phyloP scores from a whole-genome alignment of 495 filamentous ascomycete genomes.

The Daldinia bambusicola region DNA sequence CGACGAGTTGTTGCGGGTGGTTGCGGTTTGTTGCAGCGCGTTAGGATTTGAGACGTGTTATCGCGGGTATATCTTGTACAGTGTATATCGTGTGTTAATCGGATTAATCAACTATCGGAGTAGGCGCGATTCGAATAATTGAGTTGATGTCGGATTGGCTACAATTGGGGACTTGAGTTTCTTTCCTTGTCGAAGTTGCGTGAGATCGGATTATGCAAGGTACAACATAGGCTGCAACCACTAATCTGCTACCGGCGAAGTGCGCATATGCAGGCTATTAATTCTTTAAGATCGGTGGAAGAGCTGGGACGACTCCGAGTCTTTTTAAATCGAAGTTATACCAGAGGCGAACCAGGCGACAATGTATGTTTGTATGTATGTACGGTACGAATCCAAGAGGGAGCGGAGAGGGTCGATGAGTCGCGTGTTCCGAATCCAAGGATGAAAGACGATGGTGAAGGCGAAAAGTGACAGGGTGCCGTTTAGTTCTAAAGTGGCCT shows the following conservation, averaged over 20 bases:
- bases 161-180: not conserved
- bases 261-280: slow-evolving; percentile 37
- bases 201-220: slow-evolving; percentile 48
- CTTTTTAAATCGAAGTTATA: slow-evolving; percentile 30
- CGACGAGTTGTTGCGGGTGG: slow-evolving; percentile 16
- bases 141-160: slow-evolving; percentile 36
- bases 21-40: slow-evolving; percentile 18
- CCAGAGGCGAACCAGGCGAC: slow-evolving; percentile 39
- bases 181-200: not conserved
- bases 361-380: not conserved
- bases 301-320: slow-evolving; percentile 2
- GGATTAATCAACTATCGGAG: slow-evolving; percentile 31
- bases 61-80: not conserved
- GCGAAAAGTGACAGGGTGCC: slow-evolving; percentile 47
- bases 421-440: slow-evolving; percentile 46
- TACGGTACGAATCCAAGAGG: slow-evolving; percentile 12
- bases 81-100: not conserved
- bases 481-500: slow-evolving; percentile 51
- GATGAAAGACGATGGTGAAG: slow-evolving; percentile 30
- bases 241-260: slow-evolving; percentile 27
- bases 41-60: not conserved
- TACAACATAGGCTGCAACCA: slow-evolving; percentile 45
- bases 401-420: slow-evolving; percentile 45
- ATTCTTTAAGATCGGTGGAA: slow-evolving; percentile 4
- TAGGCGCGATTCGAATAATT: slow-evolving; percentile 25